Evolutionary conservation across 108 stramenopile species (phyloP), one percentile per base, ranked within the genome.

Genomic region (Hondaea fermentalgiana): DNA sequence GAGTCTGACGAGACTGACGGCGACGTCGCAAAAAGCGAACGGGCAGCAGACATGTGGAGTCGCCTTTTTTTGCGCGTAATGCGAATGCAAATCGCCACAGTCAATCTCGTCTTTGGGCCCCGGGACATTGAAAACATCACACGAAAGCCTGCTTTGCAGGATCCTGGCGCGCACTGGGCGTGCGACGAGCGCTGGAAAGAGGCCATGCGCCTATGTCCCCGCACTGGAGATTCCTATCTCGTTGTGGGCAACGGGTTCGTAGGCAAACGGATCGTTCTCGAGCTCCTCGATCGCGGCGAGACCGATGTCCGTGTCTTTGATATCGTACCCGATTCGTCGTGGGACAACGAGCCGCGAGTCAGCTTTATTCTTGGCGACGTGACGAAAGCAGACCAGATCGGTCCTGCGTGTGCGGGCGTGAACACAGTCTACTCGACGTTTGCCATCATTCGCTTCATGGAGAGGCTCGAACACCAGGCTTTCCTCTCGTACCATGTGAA

Each of bases 391-490:
- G 51, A 53, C 25, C 23, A 83, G 49, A 83, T 83, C 45, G 49
- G 51, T 6, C 76, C 51, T 12, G 76, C 76, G 17, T 83, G 76
- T 45, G 76, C 19, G 6, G 23, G 23, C 3, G 76, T 83, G 43
- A 45, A 83, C 51, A 53, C 51, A 6, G 45, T 83, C 43, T 83
- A 83, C 76, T 83, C 76, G 49, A 83, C 76, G 43, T 83, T 83
- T 83, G 76, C 76, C 45, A 83, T 83, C 76, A 83, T 83, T 45
- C 45, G 76, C 49, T 83, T 83, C 76, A 83, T 83, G 76, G 76
- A 83, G 3, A 21, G 76, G 5, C 76, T 83, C 45, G 76, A 83
- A 23, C 76, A 83, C 76, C 76, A 83, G 51, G 76, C 51, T 0
- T 83, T 83, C 28, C 76, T 83, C 76, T 83, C 76, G 51, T 83